Conservation (phyloP, 345 rosid species). For the Cardiospermum halicacabum region DNA sequence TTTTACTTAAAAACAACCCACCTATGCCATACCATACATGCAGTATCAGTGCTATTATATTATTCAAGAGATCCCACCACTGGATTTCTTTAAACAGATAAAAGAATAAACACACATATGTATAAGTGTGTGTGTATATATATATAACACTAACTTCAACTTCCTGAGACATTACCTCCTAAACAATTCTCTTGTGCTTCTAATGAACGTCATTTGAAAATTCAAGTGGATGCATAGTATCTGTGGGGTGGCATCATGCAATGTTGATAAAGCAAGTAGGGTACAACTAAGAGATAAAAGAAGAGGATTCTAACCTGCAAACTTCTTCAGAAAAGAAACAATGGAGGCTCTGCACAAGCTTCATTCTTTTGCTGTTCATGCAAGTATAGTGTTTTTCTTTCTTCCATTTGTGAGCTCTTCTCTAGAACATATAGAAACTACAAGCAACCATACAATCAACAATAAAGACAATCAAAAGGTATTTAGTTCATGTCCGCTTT, state of each 20-base stretch:
- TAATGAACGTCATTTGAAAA: neutral
- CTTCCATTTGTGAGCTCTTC: slow-evolving; percentile 30
- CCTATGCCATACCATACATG: slow-evolving; percentile 19
- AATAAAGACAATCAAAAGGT: slow-evolving; percentile 24
- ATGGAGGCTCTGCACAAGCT: slow-evolving; percentile 29
- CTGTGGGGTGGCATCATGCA: slow-evolving; percentile 1
- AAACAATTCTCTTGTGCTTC: neutral
- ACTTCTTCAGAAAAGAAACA: slow-evolving; percentile 4
- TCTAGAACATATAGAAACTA: slow-evolving; percentile 9
- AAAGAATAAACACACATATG: neutral
- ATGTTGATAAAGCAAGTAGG: neutral
- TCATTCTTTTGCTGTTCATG: slow-evolving; percentile 13
- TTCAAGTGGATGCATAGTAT: neutral
- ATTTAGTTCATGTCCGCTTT: neutral
- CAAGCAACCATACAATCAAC: slow-evolving; percentile 8
- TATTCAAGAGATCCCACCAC: slow-evolving; percentile 4
- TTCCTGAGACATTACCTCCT: neutral
- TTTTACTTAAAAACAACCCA: slow-evolving; percentile 4
- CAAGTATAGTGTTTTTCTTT: slow-evolving; percentile 15
- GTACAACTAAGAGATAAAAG: neutral
- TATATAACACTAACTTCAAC: neutral
- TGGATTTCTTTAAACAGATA: slow-evolving; percentile 2
- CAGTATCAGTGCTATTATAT: slow-evolving; percentile 5
- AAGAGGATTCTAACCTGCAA: slow-evolving; percentile 6
- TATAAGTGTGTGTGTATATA: neutral